phyloP scores from a whole-genome alignment of 2,329 filamentous ascomycete genomes.

The Aspergillus terreus region DNA sequence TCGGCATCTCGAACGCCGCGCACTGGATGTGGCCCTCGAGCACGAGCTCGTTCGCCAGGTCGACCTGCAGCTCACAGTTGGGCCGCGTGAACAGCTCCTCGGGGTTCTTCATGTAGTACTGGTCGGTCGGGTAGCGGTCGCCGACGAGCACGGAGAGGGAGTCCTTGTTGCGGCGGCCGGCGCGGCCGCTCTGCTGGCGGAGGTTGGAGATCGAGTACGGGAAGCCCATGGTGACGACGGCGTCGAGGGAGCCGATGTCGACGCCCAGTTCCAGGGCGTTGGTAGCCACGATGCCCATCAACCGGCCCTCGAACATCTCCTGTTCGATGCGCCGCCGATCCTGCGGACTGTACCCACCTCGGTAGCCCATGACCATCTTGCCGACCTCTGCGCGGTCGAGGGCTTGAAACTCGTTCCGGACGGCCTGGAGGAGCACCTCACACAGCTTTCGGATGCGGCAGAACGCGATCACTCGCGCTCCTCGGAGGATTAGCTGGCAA shows the following conservation, averaged over 20 bases:
- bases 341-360: conserved; percentile 89
- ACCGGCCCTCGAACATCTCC: conserved; percentile 95
- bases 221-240: conserved; percentile 89
- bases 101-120: conserved; percentile 96
- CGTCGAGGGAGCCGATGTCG: conserved; percentile 91
- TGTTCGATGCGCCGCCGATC: conserved; percentile 84
- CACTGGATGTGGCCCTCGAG: conserved; percentile 94
- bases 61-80: conserved; percentile 83
- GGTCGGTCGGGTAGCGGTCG: conserved; percentile 84
- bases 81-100: conserved; percentile 87
- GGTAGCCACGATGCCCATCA: conserved; percentile 90
- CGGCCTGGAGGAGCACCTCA: conserved; percentile 74
- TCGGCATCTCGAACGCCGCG: conserved; percentile 91
- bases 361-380: conserved; percentile 86
- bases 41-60: conserved; percentile 86
- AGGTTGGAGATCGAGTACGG: conserved; percentile 94
- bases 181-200: conserved; percentile 89
- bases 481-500: conserved; percentile 81
- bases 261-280: conserved; percentile 90
- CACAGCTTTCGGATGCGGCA: conserved; percentile 84
- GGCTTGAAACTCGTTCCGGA: conserved; percentile 70
- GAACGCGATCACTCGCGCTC: conserved; percentile 89
- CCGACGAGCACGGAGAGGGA: conserved; percentile 86
- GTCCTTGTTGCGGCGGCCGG: conserved; percentile 87
- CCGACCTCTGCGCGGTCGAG: conserved; percentile 73